These are phyloP conservation scores for Lactarius sp. DNA, from an alignment of 768 basidiomycete genomes.

Conservation along the genomic window DNA sequence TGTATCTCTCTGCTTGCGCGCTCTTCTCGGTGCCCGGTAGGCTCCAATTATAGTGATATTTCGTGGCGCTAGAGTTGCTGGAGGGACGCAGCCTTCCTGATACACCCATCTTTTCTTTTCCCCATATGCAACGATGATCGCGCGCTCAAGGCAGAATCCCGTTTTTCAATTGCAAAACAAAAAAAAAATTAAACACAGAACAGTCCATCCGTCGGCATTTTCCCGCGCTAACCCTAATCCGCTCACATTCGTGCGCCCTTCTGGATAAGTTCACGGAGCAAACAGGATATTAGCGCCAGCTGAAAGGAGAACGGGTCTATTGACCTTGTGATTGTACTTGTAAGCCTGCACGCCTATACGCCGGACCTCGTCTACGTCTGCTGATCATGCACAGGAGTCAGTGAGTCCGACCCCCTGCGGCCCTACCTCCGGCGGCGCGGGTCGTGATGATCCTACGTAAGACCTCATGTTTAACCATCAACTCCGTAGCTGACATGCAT, in stretches of 20 bases:
- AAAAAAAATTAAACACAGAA: too few relatives aligned
- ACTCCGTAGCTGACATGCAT: not conserved
- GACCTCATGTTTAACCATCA: not conserved
- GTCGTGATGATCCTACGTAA: not conserved
- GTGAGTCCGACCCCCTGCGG: not conserved
- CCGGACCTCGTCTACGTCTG: not conserved
- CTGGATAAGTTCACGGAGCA: not conserved
- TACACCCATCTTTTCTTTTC: not conserved
- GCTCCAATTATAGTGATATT: not conserved
- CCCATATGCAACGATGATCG: slow-evolving; percentile 10
- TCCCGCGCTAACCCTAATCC: slow-evolving; percentile 6
- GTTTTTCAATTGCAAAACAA: not conserved
- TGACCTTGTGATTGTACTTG: not conserved
- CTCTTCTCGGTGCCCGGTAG: not conserved
- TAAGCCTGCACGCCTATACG: not conserved
- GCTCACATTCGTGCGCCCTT: not conserved
- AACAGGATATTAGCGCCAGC: not conserved
- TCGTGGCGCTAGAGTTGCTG: not conserved
- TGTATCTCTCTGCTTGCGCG: not conserved
- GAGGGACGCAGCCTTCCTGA: not conserved
- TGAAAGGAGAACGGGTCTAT: not conserved
- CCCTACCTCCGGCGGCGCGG: not conserved
- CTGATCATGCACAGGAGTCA: too few relatives aligned
- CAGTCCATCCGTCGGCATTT: not conserved
- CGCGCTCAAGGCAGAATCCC: not conserved